phyloP scores from a whole-genome alignment of 495 filamentous ascomycete species.

The Cryomyces antarcticus region DNA sequence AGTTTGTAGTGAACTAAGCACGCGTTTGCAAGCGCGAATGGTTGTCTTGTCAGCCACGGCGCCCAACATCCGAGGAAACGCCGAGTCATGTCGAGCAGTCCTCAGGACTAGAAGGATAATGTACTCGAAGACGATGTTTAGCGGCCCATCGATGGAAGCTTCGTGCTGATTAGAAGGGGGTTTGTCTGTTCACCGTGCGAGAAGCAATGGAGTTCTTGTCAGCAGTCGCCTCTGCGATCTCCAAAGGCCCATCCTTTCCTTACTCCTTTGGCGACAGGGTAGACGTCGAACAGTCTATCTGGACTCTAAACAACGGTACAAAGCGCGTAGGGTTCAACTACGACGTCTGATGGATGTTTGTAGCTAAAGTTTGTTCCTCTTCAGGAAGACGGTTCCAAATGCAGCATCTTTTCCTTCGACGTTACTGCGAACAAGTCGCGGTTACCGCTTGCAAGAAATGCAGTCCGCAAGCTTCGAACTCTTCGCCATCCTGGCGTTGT shows the following conservation, averaged over 20 bases:
- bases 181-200: no score
- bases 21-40: no score
- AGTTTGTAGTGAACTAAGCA: no score
- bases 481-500: conserved; percentile 86
- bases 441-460: conserved; percentile 76
- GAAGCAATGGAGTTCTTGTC: conserved; percentile 84
- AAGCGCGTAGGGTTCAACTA: conserved; percentile 39
- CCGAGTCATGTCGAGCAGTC: no score
- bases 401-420: conserved; percentile 94
- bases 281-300: conserved; percentile 74
- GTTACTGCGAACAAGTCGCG: conserved; percentile 54
- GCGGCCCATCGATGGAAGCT: no score
- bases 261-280: conserved; percentile 82
- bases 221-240: conserved; percentile 87
- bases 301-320: conserved; percentile 80
- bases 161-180: no score
- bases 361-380: conserved; percentile 3
- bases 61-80: no score
- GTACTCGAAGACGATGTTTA: no score
- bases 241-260: conserved; percentile 79
- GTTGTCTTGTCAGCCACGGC: background rate
- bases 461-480: conserved; percentile 75
- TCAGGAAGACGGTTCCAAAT: conserved; percentile 79
- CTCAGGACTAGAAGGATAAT: no score
- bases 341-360: background rate